phyloP scores from a whole-genome alignment of 169 alveolate genomes.

The Eimeria sp. region DNA sequence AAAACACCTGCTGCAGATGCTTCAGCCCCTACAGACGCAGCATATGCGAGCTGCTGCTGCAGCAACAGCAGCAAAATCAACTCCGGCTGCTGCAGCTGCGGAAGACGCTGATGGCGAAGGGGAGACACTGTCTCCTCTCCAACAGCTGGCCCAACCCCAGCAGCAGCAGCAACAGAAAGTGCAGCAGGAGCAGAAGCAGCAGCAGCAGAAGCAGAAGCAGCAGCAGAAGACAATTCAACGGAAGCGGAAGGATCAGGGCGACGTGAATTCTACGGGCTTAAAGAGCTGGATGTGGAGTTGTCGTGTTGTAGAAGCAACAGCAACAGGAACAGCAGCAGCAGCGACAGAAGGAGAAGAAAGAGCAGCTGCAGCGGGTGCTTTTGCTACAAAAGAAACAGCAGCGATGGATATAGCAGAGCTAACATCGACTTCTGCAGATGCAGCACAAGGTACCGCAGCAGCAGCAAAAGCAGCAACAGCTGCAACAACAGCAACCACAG shows the following conservation, averaged over 20 bases:
- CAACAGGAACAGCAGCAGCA: too few species aligned
- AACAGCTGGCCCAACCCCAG: background rate
- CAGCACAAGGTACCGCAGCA: background rate
- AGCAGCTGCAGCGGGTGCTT: background rate
- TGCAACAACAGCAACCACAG: slow-evolving; percentile 12
- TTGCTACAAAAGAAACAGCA: background rate
- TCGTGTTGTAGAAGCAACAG: background rate
- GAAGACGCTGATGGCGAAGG: background rate
- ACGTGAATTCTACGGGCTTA: background rate
- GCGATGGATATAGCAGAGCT: background rate
- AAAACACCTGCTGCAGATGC: slow-evolving; percentile 35
- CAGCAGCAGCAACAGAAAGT: background rate
- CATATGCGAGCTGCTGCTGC: background rate
- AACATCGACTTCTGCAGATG: background rate
- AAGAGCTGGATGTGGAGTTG: slow-evolving; percentile 8
- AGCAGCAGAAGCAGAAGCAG: slow-evolving; percentile 13
- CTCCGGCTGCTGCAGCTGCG: background rate
- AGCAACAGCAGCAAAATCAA: too few species aligned
- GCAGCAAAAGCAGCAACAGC: slow-evolving; percentile 35
- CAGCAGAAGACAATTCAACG: background rate
- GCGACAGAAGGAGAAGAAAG: too few species aligned
- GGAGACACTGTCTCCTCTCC: background rate
- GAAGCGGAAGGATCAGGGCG: background rate
- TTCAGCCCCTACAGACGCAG: background rate
- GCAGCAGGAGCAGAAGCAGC: background rate